A percentile compares a stretch with the other conserved stretches of the same genome.
Evolutionary conservation across 176 grass and related monocot genomes (phyloP).

Genomic region (Aegilops speltoides): DNA sequence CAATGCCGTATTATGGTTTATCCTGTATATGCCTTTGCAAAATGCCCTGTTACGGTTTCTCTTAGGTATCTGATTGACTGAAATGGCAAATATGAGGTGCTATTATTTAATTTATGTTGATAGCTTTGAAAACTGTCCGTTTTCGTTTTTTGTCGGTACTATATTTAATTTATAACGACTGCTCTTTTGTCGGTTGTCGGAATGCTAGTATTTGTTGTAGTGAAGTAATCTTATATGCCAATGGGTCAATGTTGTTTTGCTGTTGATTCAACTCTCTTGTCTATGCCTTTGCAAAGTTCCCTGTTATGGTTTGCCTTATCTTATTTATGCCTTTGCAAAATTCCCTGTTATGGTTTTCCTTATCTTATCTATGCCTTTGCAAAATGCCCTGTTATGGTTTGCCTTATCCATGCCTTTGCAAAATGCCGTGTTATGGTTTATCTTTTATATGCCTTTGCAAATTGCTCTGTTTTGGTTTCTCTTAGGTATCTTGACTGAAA

Average conservation of each 20-base stretch:
- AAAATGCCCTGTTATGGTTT: constrained; percentile 14
- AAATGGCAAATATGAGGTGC: not conserved
- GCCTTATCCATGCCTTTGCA: not conserved
- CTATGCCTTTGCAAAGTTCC: not conserved
- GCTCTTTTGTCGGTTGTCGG: not conserved
- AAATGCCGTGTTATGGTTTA: not conserved
- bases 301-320: constrained; percentile 11
- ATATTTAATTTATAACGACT: not conserved
- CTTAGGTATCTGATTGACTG: not conserved
- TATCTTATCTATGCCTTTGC: not conserved
- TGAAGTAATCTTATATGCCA: constrained; percentile 1
- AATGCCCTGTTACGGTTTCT: constrained; percentile 18
- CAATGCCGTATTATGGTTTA: too few relatives aligned
- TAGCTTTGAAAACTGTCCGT: too few relatives aligned
- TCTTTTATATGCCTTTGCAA: not conserved
- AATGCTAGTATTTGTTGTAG: not conserved
- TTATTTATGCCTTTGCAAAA: not conserved
- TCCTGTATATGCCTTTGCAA: not conserved
- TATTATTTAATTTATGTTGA: constrained; percentile 8
- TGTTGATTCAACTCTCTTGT: not conserved
- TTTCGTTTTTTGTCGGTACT: too few relatives aligned
- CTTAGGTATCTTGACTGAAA: not conserved
- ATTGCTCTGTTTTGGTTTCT: constrained; percentile 15
- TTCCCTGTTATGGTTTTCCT: constrained; percentile 3
- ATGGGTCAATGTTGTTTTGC: constrained; percentile 1